These are phyloP conservation scores for Biscogniauxia sp. DNA, from an alignment of 2,329 filamentous ascomycete genomes.

Conservation along the genomic window DNA sequence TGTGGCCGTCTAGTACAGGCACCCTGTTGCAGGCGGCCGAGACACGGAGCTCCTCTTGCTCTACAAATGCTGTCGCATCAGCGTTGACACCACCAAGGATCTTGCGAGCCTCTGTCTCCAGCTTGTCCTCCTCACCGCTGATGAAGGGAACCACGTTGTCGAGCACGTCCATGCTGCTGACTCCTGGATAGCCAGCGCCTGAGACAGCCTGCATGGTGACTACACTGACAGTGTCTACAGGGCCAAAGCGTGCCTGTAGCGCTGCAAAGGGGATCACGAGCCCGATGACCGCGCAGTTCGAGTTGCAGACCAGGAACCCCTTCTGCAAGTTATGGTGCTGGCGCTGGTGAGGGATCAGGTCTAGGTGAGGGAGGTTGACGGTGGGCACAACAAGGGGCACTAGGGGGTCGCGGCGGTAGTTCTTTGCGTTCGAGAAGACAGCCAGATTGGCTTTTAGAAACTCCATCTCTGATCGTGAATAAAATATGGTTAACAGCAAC, in stretches of 20 bases:
- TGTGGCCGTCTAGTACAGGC: slow-evolving; percentile 92
- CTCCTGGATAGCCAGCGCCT: slow-evolving; percentile 86
- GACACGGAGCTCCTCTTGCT: slow-evolving; percentile 72
- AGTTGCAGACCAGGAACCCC: slow-evolving; percentile 96
- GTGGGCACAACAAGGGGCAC: slow-evolving; percentile 94
- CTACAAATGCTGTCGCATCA: slow-evolving; percentile 70
- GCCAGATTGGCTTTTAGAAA: slow-evolving; percentile 85
- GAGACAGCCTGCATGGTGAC: slow-evolving; percentile 95
- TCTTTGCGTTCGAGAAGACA: slow-evolving; percentile 97
- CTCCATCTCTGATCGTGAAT: slow-evolving; percentile 67
- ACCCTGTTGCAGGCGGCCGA: slow-evolving; percentile 91
- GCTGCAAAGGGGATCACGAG: slow-evolving; percentile 94
- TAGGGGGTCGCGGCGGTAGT: slow-evolving; percentile 86
- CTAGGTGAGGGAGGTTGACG: slow-evolving; percentile 85
- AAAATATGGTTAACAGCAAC: slow-evolving; percentile 12
- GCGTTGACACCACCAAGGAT: slow-evolving; percentile 77
- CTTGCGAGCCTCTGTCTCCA: slow-evolving; percentile 92
- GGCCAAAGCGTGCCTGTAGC: slow-evolving; percentile 80
- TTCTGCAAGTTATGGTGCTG: slow-evolving; percentile 69
- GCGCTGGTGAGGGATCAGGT: slow-evolving; percentile 86
- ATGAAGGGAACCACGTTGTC: slow-evolving; percentile 97
- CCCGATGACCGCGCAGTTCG: slow-evolving; percentile 95
- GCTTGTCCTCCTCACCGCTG: slow-evolving; percentile 90
- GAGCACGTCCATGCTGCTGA: slow-evolving; percentile 91
- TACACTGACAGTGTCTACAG: slow-evolving; percentile 71